Evolutionary conservation across 768 basidiomycete genomes (phyloP).

Genomic region (Boletellus ananas): DNA sequence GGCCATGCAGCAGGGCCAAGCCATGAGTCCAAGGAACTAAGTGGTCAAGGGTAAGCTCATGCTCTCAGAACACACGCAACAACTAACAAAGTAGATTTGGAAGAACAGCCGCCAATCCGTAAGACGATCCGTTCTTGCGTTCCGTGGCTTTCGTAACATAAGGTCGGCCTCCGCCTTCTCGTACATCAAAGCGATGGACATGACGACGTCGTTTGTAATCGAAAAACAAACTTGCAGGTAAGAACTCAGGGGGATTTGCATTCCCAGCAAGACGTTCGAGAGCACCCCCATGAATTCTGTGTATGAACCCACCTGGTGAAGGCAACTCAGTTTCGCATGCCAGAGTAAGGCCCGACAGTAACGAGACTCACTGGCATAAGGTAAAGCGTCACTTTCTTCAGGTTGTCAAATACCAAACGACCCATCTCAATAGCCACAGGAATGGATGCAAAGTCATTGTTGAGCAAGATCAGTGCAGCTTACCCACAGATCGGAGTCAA

Average conservation of each 20-base stretch:
- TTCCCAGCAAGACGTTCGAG: constrained; percentile 53
- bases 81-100: constrained; percentile 44
- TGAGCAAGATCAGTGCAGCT: constrained; percentile 49
- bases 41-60: constrained; percentile 1
- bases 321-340: not conserved
- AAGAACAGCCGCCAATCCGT: constrained; percentile 47
- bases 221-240: constrained; percentile 56
- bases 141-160: constrained; percentile 46
- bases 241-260: constrained; percentile 54
- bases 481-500: not conserved
- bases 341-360: not conserved
- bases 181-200: constrained; percentile 48
- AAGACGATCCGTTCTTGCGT: constrained; percentile 46
- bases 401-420: constrained; percentile 55
- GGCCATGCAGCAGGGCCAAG: constrained; percentile 44
- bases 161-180: constrained; percentile 52
- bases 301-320: constrained; percentile 47
- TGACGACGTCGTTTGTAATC: constrained; percentile 49
- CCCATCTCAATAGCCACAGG: constrained; percentile 57
- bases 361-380: constrained; percentile 37
- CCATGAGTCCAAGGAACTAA: constrained; percentile 43
- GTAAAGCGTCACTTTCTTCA: constrained; percentile 50
- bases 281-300: constrained; percentile 57
- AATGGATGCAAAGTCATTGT: constrained; percentile 59
- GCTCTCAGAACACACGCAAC: not conserved